Evolutionary conservation across 2,329 filamentous ascomycete genomes (phyloP).

Genomic region (Exophiala dermatitidis): DNA sequence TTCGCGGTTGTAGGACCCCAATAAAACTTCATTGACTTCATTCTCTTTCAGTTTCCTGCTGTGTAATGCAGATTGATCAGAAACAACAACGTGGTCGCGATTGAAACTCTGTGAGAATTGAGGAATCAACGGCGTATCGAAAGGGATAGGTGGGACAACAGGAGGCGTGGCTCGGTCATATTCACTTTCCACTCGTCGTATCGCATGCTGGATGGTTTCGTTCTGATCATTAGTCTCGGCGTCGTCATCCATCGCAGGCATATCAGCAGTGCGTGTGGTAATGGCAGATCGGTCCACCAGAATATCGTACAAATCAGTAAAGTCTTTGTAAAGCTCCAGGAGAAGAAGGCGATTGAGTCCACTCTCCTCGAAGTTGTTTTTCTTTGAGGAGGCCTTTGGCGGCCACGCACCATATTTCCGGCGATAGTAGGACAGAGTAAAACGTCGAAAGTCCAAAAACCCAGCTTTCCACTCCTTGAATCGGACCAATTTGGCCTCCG

Average conservation of each 20-base stretch:
- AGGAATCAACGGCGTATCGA: constrained; percentile 75
- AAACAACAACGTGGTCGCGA: constrained; percentile 56
- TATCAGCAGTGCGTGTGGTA: constrained; percentile 71
- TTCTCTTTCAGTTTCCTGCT: constrained; percentile 67
- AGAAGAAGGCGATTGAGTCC: constrained; percentile 81
- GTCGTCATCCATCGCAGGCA: constrained; percentile 52
- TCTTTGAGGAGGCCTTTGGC: constrained; percentile 83
- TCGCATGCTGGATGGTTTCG: constrained; percentile 58
- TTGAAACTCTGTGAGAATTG: constrained; percentile 53
- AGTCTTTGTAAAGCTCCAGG: constrained; percentile 73
- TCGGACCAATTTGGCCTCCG: constrained; percentile 67
- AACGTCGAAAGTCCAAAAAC: constrained; percentile 67
- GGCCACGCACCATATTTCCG: constrained; percentile 70
- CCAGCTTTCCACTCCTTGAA: constrained; percentile 77
- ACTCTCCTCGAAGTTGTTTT: constrained; percentile 78
- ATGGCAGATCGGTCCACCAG: constrained; percentile 71
- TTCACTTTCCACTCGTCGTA: constrained; percentile 75
- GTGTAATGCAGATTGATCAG: constrained; percentile 68
- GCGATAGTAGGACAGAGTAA: constrained; percentile 64
- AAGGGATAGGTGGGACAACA: constrained; percentile 83
- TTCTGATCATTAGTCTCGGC: constrained; percentile 42
- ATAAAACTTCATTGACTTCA: constrained; percentile 69
- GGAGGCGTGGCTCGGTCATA: constrained; percentile 85
- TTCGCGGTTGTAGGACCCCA: constrained; percentile 73
- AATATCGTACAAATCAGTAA: constrained; percentile 80